Evolutionary conservation across 2,329 filamentous ascomycete species (phyloP).

Genomic region (Fusarium sublunatum): DNA sequence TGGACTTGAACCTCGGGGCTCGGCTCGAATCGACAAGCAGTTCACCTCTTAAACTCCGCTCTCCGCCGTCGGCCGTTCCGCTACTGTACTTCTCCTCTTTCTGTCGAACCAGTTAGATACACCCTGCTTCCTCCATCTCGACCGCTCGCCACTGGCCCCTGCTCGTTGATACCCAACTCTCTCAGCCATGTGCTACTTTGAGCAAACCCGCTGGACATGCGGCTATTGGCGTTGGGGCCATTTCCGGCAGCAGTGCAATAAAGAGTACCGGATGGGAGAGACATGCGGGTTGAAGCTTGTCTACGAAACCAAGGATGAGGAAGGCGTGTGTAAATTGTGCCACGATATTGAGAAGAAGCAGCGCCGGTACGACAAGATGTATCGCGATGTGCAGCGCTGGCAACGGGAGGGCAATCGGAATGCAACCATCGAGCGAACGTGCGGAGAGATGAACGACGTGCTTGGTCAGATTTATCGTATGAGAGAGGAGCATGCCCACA

Average conservation of each 20-base stretch:
- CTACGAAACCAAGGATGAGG: constrained; percentile 74
- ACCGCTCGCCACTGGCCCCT: constrained; percentile 20
- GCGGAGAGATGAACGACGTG: constrained; percentile 75
- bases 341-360: constrained; percentile 89
- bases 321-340: constrained; percentile 82
- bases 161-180: constrained; percentile 35
- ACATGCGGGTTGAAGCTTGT: constrained; percentile 95
- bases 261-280: constrained; percentile 95
- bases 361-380: constrained; percentile 79
- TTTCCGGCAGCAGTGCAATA: constrained; percentile 92
- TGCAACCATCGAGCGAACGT: constrained; percentile 78
- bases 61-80: constrained; percentile 28
- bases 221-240: constrained; percentile 95
- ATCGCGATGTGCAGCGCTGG: constrained; percentile 81
- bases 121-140: constrained; percentile 9
- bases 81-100: constrained; percentile 25
- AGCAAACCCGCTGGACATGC: constrained; percentile 86
- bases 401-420: constrained; percentile 77
- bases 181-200: constrained; percentile 90
- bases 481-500: constrained; percentile 53
- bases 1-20: constrained; percentile 28
- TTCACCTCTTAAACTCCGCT: constrained; percentile 35
- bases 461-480: constrained; percentile 67
- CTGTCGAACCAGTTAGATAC: constrained; percentile 25
- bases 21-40: constrained; percentile 32